Base-by-base conservation (phyloP, 2,329 filamentous ascomycete genomes). In the Diaporthe citrichinensis region DNA sequence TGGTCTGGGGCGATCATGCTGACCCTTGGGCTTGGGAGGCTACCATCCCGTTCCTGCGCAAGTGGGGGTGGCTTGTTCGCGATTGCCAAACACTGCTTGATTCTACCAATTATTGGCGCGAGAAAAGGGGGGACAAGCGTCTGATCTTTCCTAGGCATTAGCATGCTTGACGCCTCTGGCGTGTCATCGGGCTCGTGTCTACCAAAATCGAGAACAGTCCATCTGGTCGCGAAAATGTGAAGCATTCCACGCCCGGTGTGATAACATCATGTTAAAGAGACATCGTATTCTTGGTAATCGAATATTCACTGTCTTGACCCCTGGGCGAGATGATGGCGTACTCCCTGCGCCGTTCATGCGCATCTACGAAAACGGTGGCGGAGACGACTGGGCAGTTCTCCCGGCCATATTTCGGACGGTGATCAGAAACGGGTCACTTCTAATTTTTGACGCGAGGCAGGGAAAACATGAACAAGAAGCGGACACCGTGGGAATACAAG, bases 11-110 rank as follows among this genome's bases (percentile, higher is more conserved):
- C 39, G 41, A 55, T 5, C 65, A 44, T 28, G 36, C n/a, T 44
- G 46, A 69, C 31, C 65, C 65, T 5, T 69, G 49, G 31, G 46
- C 39, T 34, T 69, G 65, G 65, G 44, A 69, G 12, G 65, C 65
- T 6, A 69, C 39, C 44, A 34, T 69, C 14, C 39, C 65, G 31
- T 69, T 69, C 49, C 65, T 69, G n/a, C 39, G 65, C 25, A 69
- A 69, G n/a, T 69, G 65, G 65, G 65, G 44, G 9, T 69, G 39
- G 65, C 65, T 69, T 44, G 31, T 69, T 36, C 65, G 65, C 20
- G 65, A 51, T 36, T 69, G 65, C 44, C 44, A 51, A 49, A 51
- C 41, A n/a, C 25, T 69, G 9, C 46, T 69, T 31, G 44, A 69
- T 28, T 69, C 65, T n/a, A 69, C 65, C 31, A 53, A 69, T 25